Conservation (phyloP, 306 rosid species). For the Corylus heterophylla region DNA sequence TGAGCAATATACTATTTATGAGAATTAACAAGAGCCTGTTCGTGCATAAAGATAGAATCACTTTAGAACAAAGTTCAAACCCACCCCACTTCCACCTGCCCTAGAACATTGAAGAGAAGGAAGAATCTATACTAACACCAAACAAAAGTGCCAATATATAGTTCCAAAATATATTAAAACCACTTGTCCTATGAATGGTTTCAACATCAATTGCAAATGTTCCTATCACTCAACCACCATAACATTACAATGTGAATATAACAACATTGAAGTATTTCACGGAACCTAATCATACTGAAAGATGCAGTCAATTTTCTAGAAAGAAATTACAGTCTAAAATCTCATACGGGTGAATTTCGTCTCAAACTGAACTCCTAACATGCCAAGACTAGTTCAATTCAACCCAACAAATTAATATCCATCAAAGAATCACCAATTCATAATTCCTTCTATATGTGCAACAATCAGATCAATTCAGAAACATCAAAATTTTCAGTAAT, state of each 20-base stretch:
- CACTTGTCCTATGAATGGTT: slow-evolving; percentile 3
- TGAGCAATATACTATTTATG: slow-evolving; percentile 3
- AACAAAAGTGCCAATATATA: slow-evolving; percentile 28
- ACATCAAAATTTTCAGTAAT: not conserved
- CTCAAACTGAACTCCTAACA: not conserved
- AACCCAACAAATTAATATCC: not conserved
- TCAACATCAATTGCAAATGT: slow-evolving; percentile 11
- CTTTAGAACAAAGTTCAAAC: slow-evolving; percentile 32
- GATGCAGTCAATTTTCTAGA: not conserved
- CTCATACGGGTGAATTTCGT: not conserved
- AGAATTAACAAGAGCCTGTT: slow-evolving; percentile 8
- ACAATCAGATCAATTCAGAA: not conserved
- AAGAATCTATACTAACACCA: slow-evolving; percentile 20
- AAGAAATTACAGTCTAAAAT: not conserved
- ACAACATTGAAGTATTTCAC: not conserved
- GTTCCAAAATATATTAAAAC: slow-evolving; percentile 5
- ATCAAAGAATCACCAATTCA: not conserved
- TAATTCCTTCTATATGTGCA: not conserved
- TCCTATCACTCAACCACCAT: slow-evolving; percentile 6
- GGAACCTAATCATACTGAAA: too few relatives aligned
- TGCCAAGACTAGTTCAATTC: not conserved
- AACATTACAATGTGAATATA: not conserved
- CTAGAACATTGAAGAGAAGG: not conserved
- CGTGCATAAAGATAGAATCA: slow-evolving; percentile 34
- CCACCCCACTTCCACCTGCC: slow-evolving; percentile 38